phyloP scores from a whole-genome alignment of 352 stramenopile species.

The Globisporangium polare region DNA sequence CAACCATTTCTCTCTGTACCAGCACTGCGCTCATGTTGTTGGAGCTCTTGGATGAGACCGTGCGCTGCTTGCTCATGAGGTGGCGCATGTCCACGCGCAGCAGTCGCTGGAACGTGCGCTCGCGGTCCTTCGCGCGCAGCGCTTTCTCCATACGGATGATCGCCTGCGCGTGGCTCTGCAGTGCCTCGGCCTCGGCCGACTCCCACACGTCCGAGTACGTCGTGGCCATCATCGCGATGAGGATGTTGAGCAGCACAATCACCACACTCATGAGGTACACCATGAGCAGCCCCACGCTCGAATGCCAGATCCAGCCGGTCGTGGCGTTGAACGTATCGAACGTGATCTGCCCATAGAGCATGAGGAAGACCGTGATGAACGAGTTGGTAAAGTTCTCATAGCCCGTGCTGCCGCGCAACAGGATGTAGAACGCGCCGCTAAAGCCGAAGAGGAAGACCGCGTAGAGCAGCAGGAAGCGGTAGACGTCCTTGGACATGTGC shows the following conservation, averaged over 20 bases:
- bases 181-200: constrained; percentile 12
- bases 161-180: constrained; percentile 15
- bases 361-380: constrained; percentile 72
- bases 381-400: constrained; percentile 57
- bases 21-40: constrained; percentile 9
- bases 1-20: constrained; percentile 7
- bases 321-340: constrained; percentile 23
- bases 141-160: constrained; percentile 24
- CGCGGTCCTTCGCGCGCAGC: constrained; percentile 22
- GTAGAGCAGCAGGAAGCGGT: constrained; percentile 69
- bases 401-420: constrained; percentile 48
- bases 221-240: constrained; percentile 38
- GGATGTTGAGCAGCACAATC: constrained; percentile 32
- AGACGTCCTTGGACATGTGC: constrained; percentile 65
- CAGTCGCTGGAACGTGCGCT: constrained; percentile 34
- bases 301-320: constrained; percentile 13
- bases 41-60: constrained; percentile 13
- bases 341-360: constrained; percentile 68
- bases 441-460: constrained; percentile 68
- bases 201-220: constrained; percentile 23
- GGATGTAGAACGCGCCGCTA: constrained; percentile 65
- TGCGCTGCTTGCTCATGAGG: constrained; percentile 11
- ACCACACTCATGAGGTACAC: constrained; percentile 22
- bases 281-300: constrained; percentile 15
- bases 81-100: constrained; percentile 22